Conservation (phyloP, 495 filamentous ascomycete genomes). For the Aspergillus leporis region DNA sequence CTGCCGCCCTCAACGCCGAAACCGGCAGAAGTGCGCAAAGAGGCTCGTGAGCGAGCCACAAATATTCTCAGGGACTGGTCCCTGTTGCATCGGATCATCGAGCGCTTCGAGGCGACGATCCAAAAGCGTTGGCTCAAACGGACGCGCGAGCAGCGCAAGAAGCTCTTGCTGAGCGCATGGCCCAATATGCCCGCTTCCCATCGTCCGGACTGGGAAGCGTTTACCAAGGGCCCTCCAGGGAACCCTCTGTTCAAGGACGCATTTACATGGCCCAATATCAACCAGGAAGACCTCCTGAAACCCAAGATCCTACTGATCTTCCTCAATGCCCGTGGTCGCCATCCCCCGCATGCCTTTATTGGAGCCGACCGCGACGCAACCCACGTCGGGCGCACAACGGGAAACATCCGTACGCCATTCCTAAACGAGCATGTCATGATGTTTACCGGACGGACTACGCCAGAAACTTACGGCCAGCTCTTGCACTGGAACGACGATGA, state of each 20-base stretch:
- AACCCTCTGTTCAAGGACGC: constrained; percentile 20
- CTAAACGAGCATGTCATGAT: constrained; percentile 45
- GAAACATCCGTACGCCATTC: constrained; percentile 33
- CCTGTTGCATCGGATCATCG: background rate
- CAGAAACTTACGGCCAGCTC: constrained; percentile 46
- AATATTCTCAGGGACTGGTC: constrained; percentile 28
- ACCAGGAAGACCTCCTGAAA: constrained; percentile 54
- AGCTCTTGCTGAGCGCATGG: constrained; percentile 43
- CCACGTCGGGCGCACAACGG: constrained; percentile 25
- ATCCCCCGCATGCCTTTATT: constrained; percentile 43
- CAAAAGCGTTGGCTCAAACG: constrained; percentile 54
- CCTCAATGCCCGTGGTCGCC: constrained; percentile 48
- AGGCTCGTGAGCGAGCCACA: constrained; percentile 10
- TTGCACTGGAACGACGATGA: constrained; percentile 39
- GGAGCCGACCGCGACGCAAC: constrained; percentile 30
- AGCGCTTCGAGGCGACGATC: constrained; percentile 47
- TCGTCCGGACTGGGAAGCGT: constrained; percentile 52
- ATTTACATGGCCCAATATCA: constrained; percentile 57
- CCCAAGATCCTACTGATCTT: constrained; percentile 46
- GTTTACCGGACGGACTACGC: constrained; percentile 33
- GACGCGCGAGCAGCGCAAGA: constrained; percentile 35
- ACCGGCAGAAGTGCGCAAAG: constrained; percentile 3
- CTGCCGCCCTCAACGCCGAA: background rate
- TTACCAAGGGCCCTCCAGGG: constrained; percentile 17
- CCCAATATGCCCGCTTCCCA: constrained; percentile 50